Evolutionary conservation across 345 rosid species (phyloP), one percentile per base, ranked within the genome.

Genomic region (Gossypioides kirkii): DNA sequence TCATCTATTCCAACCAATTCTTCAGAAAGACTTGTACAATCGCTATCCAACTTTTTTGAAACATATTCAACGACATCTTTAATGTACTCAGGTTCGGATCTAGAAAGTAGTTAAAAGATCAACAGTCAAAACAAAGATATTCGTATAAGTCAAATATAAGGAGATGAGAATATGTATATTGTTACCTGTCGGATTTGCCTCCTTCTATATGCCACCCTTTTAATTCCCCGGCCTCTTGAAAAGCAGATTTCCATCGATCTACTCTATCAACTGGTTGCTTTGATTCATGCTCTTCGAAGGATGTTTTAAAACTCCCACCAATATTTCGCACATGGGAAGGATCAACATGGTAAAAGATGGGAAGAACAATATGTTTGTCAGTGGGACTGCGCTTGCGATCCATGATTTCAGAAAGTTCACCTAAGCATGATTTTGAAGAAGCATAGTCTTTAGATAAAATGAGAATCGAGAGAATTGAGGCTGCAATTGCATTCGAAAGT

Each of bases 181-280:
- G 62, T 58, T 13, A 66, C 54, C 54, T 46, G 12, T 66, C 20
- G 10, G 13, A 45, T 17, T 1, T 2, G 54, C 52, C 20, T 66
- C 55, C 70, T n/a, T n/a, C n/a, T 23, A 67, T 67, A 25, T 67
- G 56, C 55, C 23, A 26, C 14, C 71, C 71, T 25, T 14, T 16
- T 6, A 46, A 25, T 3, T 14, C 3, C 0, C 71, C 22, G 1
- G 23, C 14, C 7, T 16, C n/a, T 8, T 41, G 0, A 0, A 67
- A 22, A 0, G 55, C 71, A 47, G 2, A 16, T 23, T 67, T 67
- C 55, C 55, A 67, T 2, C 18, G 17, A 0, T 23, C 2, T 2
- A 13, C 18, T 65, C 13, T 2, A n/a, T 32, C 6, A 32, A 3
- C 23, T 22, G 26, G 1, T 2, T 1, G 3, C 2, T 22, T 45